Conservation (phyloP, 2,329 filamentous ascomycete genomes). For the Ophiostoma quercus region DNA sequence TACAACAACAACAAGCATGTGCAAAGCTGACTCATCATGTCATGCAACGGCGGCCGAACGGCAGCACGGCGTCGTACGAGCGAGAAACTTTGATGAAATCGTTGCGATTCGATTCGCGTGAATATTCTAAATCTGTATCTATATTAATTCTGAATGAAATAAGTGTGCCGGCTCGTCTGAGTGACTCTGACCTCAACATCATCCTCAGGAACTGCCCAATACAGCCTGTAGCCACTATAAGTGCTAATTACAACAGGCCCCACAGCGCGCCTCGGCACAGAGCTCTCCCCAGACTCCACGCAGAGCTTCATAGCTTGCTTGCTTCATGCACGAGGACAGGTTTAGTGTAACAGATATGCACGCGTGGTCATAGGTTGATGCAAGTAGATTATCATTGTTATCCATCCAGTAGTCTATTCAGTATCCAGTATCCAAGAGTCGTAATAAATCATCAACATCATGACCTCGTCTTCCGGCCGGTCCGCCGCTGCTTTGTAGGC, state of each 20-base stretch:
- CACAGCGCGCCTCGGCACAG: slow-evolving; percentile 2
- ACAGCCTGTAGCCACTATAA: neutral
- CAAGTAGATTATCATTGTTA: slow-evolving; percentile 1
- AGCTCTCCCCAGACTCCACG: slow-evolving; percentile 11
- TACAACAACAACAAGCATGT: neutral
- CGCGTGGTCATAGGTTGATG: neutral
- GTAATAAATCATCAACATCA: neutral
- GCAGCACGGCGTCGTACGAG: neutral
- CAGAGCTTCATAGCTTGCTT: neutral
- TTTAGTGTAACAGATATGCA: neutral
- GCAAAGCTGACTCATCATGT: slow-evolving; percentile 4
- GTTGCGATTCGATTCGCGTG: too few species aligned
- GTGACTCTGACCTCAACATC: too few species aligned
- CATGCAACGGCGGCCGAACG: neutral
- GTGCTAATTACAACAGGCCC: neutral
- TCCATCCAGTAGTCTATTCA: neutral
- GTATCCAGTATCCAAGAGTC: neutral
- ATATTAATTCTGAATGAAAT: too few species aligned
- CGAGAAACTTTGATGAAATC: neutral
- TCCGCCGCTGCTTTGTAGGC: slow-evolving; percentile 13
- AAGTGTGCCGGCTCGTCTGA: too few species aligned
- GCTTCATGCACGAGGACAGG: neutral
- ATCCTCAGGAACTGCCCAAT: too few species aligned
- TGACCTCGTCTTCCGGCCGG: slow-evolving; percentile 24
- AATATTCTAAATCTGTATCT: too few species aligned